Conservation (phyloP, 805 yeast species). For the Wickerhamomyces queroliae region DNA sequence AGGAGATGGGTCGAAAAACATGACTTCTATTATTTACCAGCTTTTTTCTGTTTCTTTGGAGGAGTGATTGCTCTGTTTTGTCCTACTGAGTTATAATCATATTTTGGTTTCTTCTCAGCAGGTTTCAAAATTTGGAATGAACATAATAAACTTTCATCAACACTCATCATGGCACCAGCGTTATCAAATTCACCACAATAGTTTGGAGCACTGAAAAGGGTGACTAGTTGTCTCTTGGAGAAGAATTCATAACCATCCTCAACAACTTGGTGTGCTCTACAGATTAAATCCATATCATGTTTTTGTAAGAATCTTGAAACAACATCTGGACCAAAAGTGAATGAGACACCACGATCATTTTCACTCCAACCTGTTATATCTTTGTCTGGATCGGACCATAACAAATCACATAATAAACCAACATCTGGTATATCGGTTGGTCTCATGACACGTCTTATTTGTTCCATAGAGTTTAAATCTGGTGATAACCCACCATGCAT, state of each 20-base stretch:
- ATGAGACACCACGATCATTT: slow-evolving; percentile 97
- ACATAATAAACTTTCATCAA: slow-evolving; percentile 92
- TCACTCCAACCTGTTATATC: slow-evolving; percentile 99
- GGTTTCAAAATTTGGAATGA: slow-evolving; percentile 97
- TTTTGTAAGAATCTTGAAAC: slow-evolving; percentile 93
- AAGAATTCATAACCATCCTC: slow-evolving; percentile 99
- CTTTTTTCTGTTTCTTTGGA: slow-evolving; percentile 52
- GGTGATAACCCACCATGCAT: slow-evolving; percentile 99
- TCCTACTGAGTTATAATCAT: slow-evolving; percentile 32
- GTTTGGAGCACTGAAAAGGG: slow-evolving; percentile 94
- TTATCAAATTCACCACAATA: slow-evolving; percentile 99
- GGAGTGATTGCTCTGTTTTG: slow-evolving; percentile 51
- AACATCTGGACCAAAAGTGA: slow-evolving; percentile 99
- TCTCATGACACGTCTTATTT: slow-evolving; percentile 97
- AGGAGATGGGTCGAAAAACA: too few relatives aligned
- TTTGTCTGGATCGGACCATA: slow-evolving; percentile 99
- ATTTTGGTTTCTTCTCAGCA: slow-evolving; percentile 90
- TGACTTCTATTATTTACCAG: slow-evolving; percentile 30
- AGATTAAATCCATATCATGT: slow-evolving; percentile 96
- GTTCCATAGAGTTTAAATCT: slow-evolving; percentile 96
- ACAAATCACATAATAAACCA: slow-evolving; percentile 89
- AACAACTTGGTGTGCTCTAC: slow-evolving; percentile 98
- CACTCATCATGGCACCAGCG: slow-evolving; percentile 99
- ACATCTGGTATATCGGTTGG: slow-evolving; percentile 99
- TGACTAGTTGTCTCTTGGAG: slow-evolving; percentile 91